Percentiles rank a stretch among this genome's conserved stretches.
phyloP scores from a whole-genome alignment of 805 yeast genomes.

The Scheffersomyces lignosus region DNA sequence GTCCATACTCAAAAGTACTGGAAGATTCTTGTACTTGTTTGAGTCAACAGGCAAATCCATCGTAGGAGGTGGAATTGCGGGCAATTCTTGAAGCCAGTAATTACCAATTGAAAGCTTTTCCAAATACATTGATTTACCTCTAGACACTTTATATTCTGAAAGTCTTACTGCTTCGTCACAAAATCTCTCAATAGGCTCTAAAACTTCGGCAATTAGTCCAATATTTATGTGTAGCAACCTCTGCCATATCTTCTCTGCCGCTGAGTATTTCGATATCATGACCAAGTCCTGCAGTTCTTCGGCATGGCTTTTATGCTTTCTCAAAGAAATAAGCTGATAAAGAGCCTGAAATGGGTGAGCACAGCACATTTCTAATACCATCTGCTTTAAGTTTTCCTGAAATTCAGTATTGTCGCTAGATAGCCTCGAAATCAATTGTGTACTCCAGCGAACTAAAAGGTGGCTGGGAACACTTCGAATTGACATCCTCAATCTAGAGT shows the following conservation, averaged over 20 bases:
- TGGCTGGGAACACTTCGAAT: slow-evolving; percentile 50
- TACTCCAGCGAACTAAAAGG: slow-evolving; percentile 76
- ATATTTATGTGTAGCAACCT: slow-evolving; percentile 27
- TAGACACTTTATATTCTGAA: slow-evolving; percentile 46
- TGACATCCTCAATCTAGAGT: slow-evolving; percentile 36
- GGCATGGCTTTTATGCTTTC: slow-evolving; percentile 41
- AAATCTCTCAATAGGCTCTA: slow-evolving; percentile 49
- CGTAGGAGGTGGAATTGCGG: slow-evolving; percentile 71
- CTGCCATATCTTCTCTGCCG: slow-evolving; percentile 50
- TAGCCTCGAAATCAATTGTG: slow-evolving; percentile 76
- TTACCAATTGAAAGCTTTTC: slow-evolving; percentile 40
- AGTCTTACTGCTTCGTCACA: slow-evolving; percentile 52
- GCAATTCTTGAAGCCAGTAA: slow-evolving; percentile 47
- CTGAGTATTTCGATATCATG: slow-evolving; percentile 48
- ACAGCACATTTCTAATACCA: slow-evolving; percentile 48
- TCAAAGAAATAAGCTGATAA: slow-evolving; percentile 60
- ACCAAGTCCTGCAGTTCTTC: slow-evolving; percentile 25
- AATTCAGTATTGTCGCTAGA: slow-evolving; percentile 49
- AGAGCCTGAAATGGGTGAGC: slow-evolving; percentile 75
- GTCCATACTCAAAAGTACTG: slow-evolving; percentile 48
- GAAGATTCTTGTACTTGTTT: slow-evolving; percentile 45
- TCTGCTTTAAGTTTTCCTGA: slow-evolving; percentile 50
- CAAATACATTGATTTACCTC: slow-evolving; percentile 31
- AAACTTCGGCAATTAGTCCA: slow-evolving; percentile 23
- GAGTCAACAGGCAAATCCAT: slow-evolving; percentile 41